phyloP scores from a whole-genome alignment of 805 yeast species.

The Cyberlindnera sargentensis region DNA sequence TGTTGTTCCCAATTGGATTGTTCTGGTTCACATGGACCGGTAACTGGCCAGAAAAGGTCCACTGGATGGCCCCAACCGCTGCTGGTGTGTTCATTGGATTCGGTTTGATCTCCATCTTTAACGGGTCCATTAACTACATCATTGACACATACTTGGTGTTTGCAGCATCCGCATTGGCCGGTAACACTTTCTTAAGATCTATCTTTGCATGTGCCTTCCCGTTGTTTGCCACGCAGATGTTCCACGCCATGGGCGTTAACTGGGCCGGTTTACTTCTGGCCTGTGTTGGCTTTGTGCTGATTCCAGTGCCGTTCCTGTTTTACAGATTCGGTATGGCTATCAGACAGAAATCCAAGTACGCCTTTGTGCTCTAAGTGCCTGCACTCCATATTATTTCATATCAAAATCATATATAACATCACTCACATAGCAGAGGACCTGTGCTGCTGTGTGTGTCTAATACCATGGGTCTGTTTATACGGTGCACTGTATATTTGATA shows the following conservation, averaged over 20 bases:
- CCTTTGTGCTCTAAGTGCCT: slow-evolving; percentile 27
- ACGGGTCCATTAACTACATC: slow-evolving; percentile 64
- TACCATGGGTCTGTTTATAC: not conserved
- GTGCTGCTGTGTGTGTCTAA: too few species aligned
- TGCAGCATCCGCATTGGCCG: slow-evolving; percentile 78
- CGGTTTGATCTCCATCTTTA: slow-evolving; percentile 62
- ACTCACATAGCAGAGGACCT: too few species aligned
- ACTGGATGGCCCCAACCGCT: slow-evolving; percentile 75
- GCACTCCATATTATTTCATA: not conserved
- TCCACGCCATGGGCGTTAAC: slow-evolving; percentile 56
- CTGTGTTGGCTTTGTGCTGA: slow-evolving; percentile 45
- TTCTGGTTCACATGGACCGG: slow-evolving; percentile 91
- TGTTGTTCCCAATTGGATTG: slow-evolving; percentile 69
- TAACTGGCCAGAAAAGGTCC: slow-evolving; percentile 57
- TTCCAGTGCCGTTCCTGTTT: slow-evolving; percentile 66
- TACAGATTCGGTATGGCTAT: slow-evolving; percentile 49
- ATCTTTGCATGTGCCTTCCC: slow-evolving; percentile 67
- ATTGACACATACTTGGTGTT: slow-evolving; percentile 62
- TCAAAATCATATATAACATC: not conserved
- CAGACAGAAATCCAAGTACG: slow-evolving; percentile 53
- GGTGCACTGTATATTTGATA: too few species aligned
- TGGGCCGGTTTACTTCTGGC: slow-evolving; percentile 79
- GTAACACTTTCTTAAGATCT: slow-evolving; percentile 64
- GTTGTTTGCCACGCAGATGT: slow-evolving; percentile 66
- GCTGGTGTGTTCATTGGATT: slow-evolving; percentile 60